Evolutionary conservation across 345 rosid species (phyloP).

Genomic region (Aegle marmelos): DNA sequence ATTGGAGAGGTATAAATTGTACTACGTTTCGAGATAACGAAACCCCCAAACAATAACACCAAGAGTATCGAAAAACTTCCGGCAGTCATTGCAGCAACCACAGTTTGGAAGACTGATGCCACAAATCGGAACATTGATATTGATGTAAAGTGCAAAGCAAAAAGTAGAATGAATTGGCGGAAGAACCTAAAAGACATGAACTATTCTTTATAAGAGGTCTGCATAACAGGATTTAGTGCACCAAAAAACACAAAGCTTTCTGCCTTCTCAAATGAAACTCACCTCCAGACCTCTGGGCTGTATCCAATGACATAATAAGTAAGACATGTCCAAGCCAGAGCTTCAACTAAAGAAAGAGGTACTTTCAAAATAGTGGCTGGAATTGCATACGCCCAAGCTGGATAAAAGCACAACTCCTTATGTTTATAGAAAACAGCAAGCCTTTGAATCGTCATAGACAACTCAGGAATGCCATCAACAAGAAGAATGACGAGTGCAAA

Average conservation of each 20-base stretch:
- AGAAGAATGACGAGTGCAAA: conserved; percentile 36
- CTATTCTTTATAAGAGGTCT: too few species aligned
- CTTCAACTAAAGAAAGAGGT: conserved; percentile 48
- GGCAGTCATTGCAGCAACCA: background rate
- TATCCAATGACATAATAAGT: conserved; percentile 77
- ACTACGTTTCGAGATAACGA: background rate
- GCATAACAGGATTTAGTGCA: background rate
- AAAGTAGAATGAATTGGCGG: background rate
- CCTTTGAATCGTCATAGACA: conserved; percentile 41
- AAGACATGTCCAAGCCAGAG: conserved; percentile 53
- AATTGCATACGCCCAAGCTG: conserved; percentile 65
- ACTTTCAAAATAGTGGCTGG: conserved; percentile 44
- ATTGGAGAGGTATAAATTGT: background rate
- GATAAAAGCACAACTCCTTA: conserved; percentile 40
- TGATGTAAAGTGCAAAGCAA: background rate
- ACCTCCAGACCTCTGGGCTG: conserved; percentile 47
- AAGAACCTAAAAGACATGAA: background rate
- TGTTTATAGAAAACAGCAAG: conserved; percentile 58
- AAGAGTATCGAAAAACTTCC: background rate
- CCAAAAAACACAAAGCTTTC: background rate
- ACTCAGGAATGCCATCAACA: conserved; percentile 47
- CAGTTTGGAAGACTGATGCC: background rate
- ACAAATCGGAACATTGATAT: background rate
- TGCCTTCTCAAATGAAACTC: background rate
- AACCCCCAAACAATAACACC: background rate